Evolutionary conservation across 2,329 filamentous ascomycete species (phyloP).

Genomic region (Phialophora chinensis): DNA sequence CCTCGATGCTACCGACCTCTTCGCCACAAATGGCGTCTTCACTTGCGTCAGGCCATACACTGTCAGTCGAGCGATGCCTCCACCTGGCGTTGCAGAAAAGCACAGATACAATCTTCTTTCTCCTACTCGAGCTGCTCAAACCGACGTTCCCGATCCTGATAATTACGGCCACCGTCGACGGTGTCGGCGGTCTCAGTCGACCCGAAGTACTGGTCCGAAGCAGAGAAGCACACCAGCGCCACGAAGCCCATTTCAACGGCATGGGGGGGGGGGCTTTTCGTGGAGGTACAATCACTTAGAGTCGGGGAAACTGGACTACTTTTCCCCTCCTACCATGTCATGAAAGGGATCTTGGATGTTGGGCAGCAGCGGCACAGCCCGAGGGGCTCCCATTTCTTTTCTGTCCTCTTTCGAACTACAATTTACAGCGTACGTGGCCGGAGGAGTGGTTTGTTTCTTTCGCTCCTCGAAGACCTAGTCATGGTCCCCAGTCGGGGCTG

Average conservation of each 20-base stretch:
- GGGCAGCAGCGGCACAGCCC: no score
- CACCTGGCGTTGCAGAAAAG: conserved; percentile 7
- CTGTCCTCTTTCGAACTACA: no score
- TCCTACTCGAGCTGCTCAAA: conserved; percentile 39
- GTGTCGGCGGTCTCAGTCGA: conserved; percentile 39
- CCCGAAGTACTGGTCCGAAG: conserved; percentile 36
- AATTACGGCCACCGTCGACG: conserved; percentile 35
- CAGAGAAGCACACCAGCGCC: conserved; percentile 40
- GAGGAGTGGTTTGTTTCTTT: no score
- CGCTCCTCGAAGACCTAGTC: no score
- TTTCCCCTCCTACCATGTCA: no score
- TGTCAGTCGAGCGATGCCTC: conserved; percentile 19
- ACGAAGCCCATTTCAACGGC: conserved; percentile 41
- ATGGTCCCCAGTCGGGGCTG: no score
- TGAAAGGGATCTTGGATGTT: no score
- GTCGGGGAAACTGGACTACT: no score
- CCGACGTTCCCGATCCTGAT: conserved; percentile 25
- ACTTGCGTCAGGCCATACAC: conserved; percentile 30
- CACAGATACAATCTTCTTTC: conserved; percentile 38
- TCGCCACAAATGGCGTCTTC: conserved; percentile 43
- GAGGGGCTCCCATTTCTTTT: no score
- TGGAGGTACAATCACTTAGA: no score
- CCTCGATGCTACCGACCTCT: conserved; percentile 48
- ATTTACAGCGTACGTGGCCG: no score
- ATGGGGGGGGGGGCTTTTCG: no score